Evolutionary conservation across 441 rosid species (phyloP), one percentile per base, ranked within the genome.

Genomic region (Macaranga tanarius): DNA sequence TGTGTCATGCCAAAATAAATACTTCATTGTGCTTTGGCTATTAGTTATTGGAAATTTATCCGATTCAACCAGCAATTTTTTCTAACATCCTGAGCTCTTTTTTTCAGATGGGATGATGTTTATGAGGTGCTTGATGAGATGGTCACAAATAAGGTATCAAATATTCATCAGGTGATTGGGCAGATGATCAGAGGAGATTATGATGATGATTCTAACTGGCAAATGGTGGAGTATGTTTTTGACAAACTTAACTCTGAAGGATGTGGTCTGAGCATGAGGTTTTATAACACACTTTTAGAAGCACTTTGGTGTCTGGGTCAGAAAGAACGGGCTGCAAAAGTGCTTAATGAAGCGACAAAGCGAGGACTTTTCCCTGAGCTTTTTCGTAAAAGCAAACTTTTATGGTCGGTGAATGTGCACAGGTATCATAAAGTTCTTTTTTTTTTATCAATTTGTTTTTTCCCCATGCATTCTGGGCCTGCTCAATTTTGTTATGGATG

Each of bases 281-380:
- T 95, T 82, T 91, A 92, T 81, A 95, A 91, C 77, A 85, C 98
- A 20, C 89, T 95, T 80, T 66, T 92, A 65, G 99, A 95, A 82
- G 95, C 98, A 56, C 95, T 91, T 70, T 95, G 99, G 99, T 91
- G 97, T 93, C 79, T 95, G 54, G 93, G 92, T 75, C 99, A 89
- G 85, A 91, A 79, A 83, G 89, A 89, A 81, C 87, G 98, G 54
- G 96, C 97, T 62, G 93, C 91, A 67, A 89, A 89, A 83, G 93
- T 92, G 76, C 90, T 95, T 47, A 79, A 73, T 59, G 98, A 92
- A 79, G 96, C 97, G 67, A 86, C 88, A 69, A 91, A 89, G 75
- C 84, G 95, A 73, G 97, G 95, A 56, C 87, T 88, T 71, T 95
- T 91, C 79, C 97, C 97, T 48, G 99, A 92, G 86, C 85, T 92